Evolutionary conservation across 1,139 yeast genomes (phyloP).

Genomic region (Nakaseomyces delphensis): DNA sequence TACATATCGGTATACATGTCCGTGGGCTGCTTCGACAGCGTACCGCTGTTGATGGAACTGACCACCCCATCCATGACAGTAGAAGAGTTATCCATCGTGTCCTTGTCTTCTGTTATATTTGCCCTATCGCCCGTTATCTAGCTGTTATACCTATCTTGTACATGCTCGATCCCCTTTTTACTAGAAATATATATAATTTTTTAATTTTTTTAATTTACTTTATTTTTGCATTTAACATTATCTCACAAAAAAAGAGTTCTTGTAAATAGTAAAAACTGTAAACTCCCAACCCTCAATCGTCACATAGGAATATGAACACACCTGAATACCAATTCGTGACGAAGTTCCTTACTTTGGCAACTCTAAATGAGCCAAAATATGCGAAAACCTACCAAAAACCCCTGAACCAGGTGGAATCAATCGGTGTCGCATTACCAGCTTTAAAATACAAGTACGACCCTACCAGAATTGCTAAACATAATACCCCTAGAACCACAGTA

Average conservation of each 20-base stretch:
- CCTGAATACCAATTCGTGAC: constrained; percentile 27
- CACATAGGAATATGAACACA: constrained; percentile 3
- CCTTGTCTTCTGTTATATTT: no score
- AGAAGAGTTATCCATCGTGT: constrained; percentile 8
- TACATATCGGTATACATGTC: constrained; percentile 5
- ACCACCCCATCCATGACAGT: constrained; percentile 10
- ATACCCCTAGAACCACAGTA: constrained; percentile 6
- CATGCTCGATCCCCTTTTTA: no score
- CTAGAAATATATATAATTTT: no score
- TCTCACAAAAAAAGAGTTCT: not conserved
- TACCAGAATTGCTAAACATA: constrained; percentile 6
- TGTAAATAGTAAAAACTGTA: no score
- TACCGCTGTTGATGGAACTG: constrained; percentile 13
- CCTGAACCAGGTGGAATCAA: constrained; percentile 23
- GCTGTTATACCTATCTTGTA: no score
- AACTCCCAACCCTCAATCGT: no score
- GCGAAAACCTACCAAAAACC: constrained; percentile 25
- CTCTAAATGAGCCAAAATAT: constrained; percentile 23
- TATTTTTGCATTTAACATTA: no score
- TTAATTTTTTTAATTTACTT: no score
- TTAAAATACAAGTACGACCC: constrained; percentile 28
- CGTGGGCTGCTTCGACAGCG: constrained; percentile 5
- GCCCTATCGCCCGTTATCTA: no score
- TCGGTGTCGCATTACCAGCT: constrained; percentile 33
- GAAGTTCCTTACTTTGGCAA: constrained; percentile 28